A percentile compares a stretch with the other conserved stretches of the same genome.
These are phyloP conservation scores for Hemerocallis citrina DNA, from an alignment of 106 monocot genomes.

Conservation along the genomic window DNA sequence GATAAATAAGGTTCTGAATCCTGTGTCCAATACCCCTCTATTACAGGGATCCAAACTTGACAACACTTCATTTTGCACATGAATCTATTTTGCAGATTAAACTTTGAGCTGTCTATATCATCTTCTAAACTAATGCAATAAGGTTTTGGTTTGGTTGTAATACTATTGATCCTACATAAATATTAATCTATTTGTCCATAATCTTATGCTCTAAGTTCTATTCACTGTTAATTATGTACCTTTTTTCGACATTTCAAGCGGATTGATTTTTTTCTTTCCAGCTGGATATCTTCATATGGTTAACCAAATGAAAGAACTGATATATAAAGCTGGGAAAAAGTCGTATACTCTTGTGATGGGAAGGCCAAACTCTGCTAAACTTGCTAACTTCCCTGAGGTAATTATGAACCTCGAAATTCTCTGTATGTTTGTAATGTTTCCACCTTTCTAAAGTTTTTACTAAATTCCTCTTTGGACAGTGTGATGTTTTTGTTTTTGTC, in stretches of 20 bases:
- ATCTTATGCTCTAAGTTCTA: background rate
- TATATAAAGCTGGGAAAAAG: constrained; percentile 79
- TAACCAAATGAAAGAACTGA: constrained; percentile 86
- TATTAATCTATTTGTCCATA: background rate
- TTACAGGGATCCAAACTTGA: background rate
- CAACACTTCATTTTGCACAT: background rate
- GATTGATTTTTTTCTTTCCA: constrained; percentile 12
- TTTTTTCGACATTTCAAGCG: background rate
- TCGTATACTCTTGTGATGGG: constrained; percentile 87
- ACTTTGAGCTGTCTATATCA: background rate
- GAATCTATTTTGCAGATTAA: background rate
- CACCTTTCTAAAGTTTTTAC: background rate
- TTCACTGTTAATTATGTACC: background rate
- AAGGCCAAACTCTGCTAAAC: constrained; percentile 80
- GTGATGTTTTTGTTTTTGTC: constrained; percentile 91
- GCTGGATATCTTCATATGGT: constrained; percentile 82
- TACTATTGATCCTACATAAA: background rate
- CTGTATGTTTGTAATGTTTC: background rate
- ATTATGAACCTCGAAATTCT: background rate
- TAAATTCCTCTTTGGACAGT: constrained; percentile 33
- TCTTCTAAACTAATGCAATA: background rate
- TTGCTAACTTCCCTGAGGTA: constrained; percentile 99
- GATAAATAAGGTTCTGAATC: background rate
- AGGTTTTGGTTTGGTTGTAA: background rate
- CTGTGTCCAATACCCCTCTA: background rate